phyloP scores from a whole-genome alignment of 805 yeast genomes.

The Wickerhamomyces bovis region DNA sequence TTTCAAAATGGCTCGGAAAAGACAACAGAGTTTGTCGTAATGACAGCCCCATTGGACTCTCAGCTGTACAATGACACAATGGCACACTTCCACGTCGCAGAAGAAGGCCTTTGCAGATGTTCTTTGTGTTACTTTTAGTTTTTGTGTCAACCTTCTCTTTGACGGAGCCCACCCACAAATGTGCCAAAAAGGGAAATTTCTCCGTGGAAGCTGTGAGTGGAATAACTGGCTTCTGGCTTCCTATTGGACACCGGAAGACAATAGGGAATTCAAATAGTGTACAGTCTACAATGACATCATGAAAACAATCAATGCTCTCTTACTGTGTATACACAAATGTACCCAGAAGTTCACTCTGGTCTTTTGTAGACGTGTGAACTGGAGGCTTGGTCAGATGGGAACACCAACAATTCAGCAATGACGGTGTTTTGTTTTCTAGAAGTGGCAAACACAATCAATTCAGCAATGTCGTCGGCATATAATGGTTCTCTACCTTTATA shows the following conservation, averaged over 20 bases:
- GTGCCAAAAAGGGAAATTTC: neutral
- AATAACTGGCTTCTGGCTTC: neutral
- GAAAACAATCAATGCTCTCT: neutral
- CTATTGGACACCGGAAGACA: neutral
- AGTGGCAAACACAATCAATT: constrained; percentile 37
- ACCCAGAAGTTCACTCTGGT: constrained; percentile 32
- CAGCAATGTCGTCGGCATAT: constrained; percentile 43
- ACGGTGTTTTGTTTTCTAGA: constrained; percentile 56
- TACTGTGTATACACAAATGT: no score
- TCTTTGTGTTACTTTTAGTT: neutral
- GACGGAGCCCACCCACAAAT: neutral
- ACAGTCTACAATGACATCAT: neutral
- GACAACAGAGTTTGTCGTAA: no score
- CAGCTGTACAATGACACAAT: no score
- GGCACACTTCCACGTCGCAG: no score
- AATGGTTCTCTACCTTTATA: constrained; percentile 54
- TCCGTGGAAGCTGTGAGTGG: neutral
- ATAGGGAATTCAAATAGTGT: neutral
- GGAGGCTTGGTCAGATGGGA: constrained; percentile 80
- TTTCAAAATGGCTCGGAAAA: neutral
- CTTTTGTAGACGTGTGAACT: constrained; percentile 47
- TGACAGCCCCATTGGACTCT: no score
- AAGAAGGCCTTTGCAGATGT: neutral
- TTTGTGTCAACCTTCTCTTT: neutral
- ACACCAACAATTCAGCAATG: constrained; percentile 71